Evolutionary conservation across 169 alveolate genomes (phyloP).

Genomic region (Perkinsus chesapeaki): DNA sequence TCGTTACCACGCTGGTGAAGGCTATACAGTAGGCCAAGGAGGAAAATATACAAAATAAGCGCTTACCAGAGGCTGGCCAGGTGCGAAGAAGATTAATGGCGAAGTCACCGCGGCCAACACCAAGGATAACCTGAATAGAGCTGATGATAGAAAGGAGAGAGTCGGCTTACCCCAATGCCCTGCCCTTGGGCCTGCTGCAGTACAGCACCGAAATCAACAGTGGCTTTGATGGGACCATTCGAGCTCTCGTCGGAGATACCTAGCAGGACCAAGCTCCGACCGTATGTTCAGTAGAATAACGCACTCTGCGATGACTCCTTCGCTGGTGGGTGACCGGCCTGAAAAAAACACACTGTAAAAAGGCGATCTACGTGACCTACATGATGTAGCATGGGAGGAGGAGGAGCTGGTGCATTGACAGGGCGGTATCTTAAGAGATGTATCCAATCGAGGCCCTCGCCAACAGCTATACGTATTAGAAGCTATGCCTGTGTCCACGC

Average conservation of each 20-base stretch:
- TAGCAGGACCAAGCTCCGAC: too few relatives aligned
- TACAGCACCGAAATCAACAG: not conserved
- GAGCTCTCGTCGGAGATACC: not conserved
- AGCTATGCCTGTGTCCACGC: too few relatives aligned
- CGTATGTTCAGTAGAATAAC: too few relatives aligned
- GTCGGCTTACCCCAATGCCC: not conserved
- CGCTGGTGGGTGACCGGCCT: too few relatives aligned
- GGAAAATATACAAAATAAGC: not conserved
- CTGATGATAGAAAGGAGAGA: not conserved
- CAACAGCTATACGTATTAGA: too few relatives aligned
- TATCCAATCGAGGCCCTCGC: too few relatives aligned
- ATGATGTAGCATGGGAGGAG: too few relatives aligned
- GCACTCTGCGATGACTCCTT: too few relatives aligned
- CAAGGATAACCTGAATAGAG: not conserved
- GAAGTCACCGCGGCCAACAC: slow-evolving; percentile 4
- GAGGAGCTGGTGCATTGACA: too few relatives aligned
- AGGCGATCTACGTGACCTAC: too few relatives aligned
- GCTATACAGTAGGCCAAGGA: not conserved
- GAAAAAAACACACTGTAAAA: too few relatives aligned
- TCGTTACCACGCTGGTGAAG: not conserved
- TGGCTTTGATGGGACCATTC: not conserved
- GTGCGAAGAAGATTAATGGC: not conserved
- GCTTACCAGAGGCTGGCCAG: not conserved
- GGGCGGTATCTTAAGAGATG: too few relatives aligned
- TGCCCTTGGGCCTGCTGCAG: not conserved